phyloP scores from a whole-genome alignment of 2,329 filamentous ascomycete species.

The Magnaporthiopsis incrustans region DNA sequence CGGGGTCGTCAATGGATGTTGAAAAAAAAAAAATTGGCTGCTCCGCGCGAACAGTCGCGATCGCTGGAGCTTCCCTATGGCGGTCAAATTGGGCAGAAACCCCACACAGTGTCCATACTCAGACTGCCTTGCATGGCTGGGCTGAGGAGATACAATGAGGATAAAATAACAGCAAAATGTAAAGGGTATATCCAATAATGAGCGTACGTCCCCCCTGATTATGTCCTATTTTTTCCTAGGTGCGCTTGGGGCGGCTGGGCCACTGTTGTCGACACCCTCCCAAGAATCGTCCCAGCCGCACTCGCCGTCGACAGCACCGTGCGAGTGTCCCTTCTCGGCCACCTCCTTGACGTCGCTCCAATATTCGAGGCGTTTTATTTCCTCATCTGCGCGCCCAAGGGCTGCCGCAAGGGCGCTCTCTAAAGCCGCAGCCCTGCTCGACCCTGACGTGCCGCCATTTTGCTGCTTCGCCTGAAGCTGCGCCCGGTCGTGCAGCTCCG shows the following conservation, averaged over 20 bases:
- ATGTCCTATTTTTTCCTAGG: not conserved
- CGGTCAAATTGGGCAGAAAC: slow-evolving; percentile 1
- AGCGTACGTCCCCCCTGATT: not conserved
- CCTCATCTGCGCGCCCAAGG: slow-evolving; percentile 66
- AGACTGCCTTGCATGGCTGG: not conserved
- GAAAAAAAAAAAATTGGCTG: not conserved
- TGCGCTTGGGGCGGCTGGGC: slow-evolving; percentile 30
- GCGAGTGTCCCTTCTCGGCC: slow-evolving; percentile 43
- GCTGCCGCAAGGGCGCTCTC: slow-evolving; percentile 58
- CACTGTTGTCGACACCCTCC: slow-evolving; percentile 46
- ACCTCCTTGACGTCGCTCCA: slow-evolving; percentile 78
- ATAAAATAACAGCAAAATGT: not conserved
- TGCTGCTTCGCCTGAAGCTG: slow-evolving; percentile 37
- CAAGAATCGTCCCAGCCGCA: slow-evolving; percentile 36
- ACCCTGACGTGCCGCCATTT: slow-evolving; percentile 11
- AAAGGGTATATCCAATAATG: not conserved
- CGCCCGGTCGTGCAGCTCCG: slow-evolving; percentile 50
- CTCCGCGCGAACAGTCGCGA: too few species aligned
- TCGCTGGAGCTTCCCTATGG: not conserved
- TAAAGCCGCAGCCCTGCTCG: slow-evolving; percentile 16
- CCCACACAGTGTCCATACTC: slow-evolving; percentile 1
- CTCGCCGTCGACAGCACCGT: slow-evolving; percentile 32
- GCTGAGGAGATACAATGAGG: not conserved
- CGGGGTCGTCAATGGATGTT: not conserved
- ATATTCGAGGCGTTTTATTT: slow-evolving; percentile 74